Evolutionary conservation across 1,284 basidiomycete genomes (phyloP).

Genomic region (Cystobasidium sp.): DNA sequence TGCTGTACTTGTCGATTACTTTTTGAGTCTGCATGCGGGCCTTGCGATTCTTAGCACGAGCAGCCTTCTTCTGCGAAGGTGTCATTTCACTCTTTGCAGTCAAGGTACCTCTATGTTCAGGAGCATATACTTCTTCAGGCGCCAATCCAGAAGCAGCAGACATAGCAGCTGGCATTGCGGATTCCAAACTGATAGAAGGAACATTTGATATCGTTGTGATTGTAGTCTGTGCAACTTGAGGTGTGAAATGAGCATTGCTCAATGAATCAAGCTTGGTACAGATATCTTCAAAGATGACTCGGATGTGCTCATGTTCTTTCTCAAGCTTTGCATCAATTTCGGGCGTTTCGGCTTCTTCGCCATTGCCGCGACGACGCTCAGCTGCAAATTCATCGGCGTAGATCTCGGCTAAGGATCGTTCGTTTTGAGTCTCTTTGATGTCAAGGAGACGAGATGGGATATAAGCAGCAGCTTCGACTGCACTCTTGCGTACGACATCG

Average conservation of each 20-base stretch:
- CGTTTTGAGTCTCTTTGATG: constrained; percentile 83
- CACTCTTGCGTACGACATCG: constrained; percentile 81
- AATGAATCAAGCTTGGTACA: constrained; percentile 90
- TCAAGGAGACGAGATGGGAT: constrained; percentile 88
- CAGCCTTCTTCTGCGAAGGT: constrained; percentile 77
- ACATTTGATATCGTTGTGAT: constrained; percentile 87
- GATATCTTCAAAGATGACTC: constrained; percentile 79
- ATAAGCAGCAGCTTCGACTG: constrained; percentile 82
- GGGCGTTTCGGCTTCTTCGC: constrained; percentile 62
- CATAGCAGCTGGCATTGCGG: constrained; percentile 81
- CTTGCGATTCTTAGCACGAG: constrained; percentile 75
- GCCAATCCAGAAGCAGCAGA: constrained; percentile 81
- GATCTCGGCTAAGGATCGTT: constrained; percentile 89
- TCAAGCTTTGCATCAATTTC: constrained; percentile 85
- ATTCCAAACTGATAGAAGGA: constrained; percentile 83
- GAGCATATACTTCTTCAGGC: constrained; percentile 85
- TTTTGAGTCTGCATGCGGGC: constrained; percentile 70
- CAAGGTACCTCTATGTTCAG: constrained; percentile 60
- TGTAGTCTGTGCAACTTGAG: constrained; percentile 86
- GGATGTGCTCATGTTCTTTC: constrained; percentile 87
- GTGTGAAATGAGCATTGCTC: constrained; percentile 92
- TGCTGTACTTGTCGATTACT: constrained; percentile 68
- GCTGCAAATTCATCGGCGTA: constrained; percentile 88
- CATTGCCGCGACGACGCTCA: constrained; percentile 59
- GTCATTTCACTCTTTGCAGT: constrained; percentile 78